Base-by-base conservation (phyloP, 2,329 filamentous ascomycete species). In the Aspergillus alliaceus region DNA sequence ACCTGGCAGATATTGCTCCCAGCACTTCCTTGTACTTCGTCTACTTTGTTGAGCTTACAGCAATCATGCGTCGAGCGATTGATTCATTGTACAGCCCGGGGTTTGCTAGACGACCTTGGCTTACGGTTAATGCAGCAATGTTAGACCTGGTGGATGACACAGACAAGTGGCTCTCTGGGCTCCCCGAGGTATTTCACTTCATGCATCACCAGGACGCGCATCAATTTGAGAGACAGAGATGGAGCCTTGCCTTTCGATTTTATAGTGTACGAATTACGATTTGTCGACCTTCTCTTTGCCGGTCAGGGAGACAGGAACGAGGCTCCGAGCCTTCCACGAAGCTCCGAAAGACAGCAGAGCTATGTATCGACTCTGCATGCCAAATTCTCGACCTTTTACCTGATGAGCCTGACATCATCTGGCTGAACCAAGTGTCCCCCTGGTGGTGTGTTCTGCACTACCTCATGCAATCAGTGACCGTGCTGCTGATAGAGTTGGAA, bases 401-500 rank as follows among this genome's bases (percentile, higher is more conserved):
- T 2, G 64, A 73, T 15, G 56, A 69, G 22, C 69, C 71, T 1
- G 69, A 75, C 51, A 61, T 61, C 1, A 54, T 61, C 15, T 73
- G 71, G 54, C 58, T 78, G 4, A 67, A 70, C 22, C 59, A 64
- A 5, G 61, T 70, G 4, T 66, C 69, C 1, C 73, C 73, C 3
- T 78, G 76, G 77, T 78, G 75, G 73, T 72, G 66, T 55, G 63
- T 76, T 18, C 61, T 78, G 27, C 75, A 78, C 56, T 73, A 73
- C 44, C 58, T 78, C 15, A 75, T 78, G 61, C 76, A 78, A 55
- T 69, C 75, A 2, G 66, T 66, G 0, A 74, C 70, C 9, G 64
- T 79, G 15, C 62, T 79, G 20, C 66, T 78, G 39, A 70, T 75
- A 14, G 52, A 61, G n/a, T 37, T 59, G 35, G 35, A 39, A 20